Percentiles rank a stretch among this genome's conserved stretches.
Evolutionary conservation across 768 basidiomycete species (phyloP).

Genomic region (Lentinus tigrinus): DNA sequence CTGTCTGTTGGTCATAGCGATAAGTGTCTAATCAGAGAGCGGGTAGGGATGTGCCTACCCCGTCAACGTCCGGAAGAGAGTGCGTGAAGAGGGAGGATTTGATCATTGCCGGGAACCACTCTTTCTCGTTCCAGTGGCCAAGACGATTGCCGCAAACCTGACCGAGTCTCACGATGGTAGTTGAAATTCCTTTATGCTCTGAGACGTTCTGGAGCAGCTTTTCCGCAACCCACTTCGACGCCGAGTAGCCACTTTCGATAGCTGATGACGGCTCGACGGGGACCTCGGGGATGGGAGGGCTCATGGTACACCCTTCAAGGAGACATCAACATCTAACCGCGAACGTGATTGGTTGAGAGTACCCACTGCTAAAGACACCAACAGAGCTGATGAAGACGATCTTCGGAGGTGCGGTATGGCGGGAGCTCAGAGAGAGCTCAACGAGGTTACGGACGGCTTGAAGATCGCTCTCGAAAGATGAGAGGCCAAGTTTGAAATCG

Average conservation of each 20-base stretch:
- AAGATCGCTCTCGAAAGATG: constrained; percentile 25
- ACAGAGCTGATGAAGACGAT: constrained; percentile 28
- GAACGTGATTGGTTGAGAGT: no score
- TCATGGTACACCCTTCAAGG: background rate
- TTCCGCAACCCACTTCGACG: constrained; percentile 35
- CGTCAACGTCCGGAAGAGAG: background rate
- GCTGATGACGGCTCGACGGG: constrained; percentile 8
- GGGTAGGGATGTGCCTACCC: background rate
- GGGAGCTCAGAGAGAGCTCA: constrained; percentile 23
- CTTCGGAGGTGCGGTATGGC: constrained; percentile 9
- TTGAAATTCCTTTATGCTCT: constrained; percentile 14
- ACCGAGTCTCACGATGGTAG: constrained; percentile 32
- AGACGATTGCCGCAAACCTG: constrained; percentile 33
- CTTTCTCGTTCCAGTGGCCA: constrained; percentile 34
- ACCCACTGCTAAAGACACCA: constrained; percentile 19
- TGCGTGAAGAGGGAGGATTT: constrained; percentile 7
- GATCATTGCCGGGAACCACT: constrained; percentile 39
- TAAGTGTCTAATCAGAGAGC: background rate
- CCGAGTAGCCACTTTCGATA: constrained; percentile 29
- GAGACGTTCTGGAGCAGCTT: constrained; percentile 21
- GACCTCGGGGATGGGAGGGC: constrained; percentile 7
- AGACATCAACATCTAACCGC: no score
- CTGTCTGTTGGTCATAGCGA: background rate
- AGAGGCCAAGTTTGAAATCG: constrained; percentile 26
- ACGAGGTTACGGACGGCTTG: constrained; percentile 23